Percentiles rank a stretch among this genome's conserved stretches.
These are phyloP conservation scores for Mycena rebaudengoi DNA, from an alignment of 768 basidiomycete genomes.

Conservation along the genomic window DNA sequence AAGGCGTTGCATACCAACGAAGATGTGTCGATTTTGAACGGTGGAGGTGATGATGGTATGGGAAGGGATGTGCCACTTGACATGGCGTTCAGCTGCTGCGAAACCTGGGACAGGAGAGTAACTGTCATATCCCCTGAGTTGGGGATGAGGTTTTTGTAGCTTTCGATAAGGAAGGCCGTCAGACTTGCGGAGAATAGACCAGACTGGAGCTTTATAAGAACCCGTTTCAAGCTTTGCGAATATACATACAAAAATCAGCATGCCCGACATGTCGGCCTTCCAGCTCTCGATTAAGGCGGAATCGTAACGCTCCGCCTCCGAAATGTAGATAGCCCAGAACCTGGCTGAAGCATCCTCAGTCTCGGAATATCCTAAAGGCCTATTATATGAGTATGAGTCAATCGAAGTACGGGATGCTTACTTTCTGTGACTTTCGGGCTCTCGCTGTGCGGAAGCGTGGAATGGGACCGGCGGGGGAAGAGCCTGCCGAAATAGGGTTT, in stretches of 20 bases:
- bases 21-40: neutral
- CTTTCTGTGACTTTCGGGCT: no score
- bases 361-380: no score
- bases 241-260: neutral
- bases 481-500: no score
- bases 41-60: neutral
- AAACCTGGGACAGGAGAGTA: constrained; percentile 19
- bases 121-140: constrained; percentile 9
- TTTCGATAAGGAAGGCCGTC: constrained; percentile 34
- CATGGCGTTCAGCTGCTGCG: constrained; percentile 20
- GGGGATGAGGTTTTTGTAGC: constrained; percentile 25
- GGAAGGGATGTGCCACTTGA: constrained; percentile 15
- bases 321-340: neutral
- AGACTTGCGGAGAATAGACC: constrained; percentile 33
- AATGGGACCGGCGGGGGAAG: no score
- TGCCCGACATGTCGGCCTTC: neutral
- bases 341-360: neutral
- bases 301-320: neutral
- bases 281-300: neutral
- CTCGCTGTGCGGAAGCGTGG: no score
- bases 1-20: constrained; percentile 8
- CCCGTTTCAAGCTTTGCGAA: neutral
- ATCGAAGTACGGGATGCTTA: no score
- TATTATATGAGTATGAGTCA: no score
- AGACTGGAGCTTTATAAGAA: constrained; percentile 14